Evolutionary conservation across 345 rosid species (phyloP).

Genomic region (rapeseed (Brassica napus)): DNA sequence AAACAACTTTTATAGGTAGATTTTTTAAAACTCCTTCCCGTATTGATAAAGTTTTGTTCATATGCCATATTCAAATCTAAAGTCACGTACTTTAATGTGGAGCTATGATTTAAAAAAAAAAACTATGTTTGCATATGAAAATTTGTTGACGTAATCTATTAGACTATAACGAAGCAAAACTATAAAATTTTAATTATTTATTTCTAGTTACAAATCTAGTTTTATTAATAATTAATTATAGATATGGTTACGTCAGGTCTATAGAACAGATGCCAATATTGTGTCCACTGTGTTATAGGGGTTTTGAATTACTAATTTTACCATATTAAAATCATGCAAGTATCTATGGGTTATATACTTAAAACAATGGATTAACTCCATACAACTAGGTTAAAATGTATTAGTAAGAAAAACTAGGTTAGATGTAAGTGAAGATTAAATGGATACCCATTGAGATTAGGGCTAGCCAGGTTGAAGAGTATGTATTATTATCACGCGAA

Average conservation of each 20-base stretch:
- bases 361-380: not conserved
- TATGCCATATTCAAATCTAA: not conserved
- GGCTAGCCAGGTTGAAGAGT: not conserved
- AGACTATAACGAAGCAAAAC: not conserved
- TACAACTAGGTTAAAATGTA: conserved; percentile 5
- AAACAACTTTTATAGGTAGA: no score
- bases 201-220: not conserved
- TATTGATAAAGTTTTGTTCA: not conserved
- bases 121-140: not conserved
- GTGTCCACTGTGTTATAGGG: not conserved
- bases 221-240: not conserved
- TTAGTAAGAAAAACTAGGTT: not conserved
- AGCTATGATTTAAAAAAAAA: not conserved
- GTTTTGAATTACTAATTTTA: not conserved
- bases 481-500: not conserved
- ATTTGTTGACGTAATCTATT: not conserved
- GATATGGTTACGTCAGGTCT: not conserved
- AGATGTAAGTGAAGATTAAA: not conserved
- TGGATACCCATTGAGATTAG: conserved; percentile 10
- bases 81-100: not conserved
- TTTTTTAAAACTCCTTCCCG: no score
- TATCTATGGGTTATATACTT: not conserved
- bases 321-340: conserved; percentile 1
- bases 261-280: not conserved
- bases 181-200: not conserved